Base-by-base conservation (phyloP, 768 basidiomycete species). In the Amanita pallidorosea region DNA sequence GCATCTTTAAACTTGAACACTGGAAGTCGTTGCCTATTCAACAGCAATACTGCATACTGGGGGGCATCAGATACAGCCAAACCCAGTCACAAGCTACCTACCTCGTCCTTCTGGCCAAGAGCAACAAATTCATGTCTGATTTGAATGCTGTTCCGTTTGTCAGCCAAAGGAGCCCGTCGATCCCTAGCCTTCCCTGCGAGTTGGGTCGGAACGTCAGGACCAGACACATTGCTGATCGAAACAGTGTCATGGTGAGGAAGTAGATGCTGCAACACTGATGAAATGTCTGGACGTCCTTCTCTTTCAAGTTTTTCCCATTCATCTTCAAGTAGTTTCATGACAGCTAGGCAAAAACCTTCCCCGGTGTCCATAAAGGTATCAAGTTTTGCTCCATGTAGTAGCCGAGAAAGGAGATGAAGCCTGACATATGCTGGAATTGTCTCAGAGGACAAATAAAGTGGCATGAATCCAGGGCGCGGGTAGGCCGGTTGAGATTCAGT, bases 401-500 rank as follows among this genome's bases (percentile, higher is more conserved):
- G 68, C 22, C 69, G 68, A 4, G 81, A 75, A 31, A 89, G 73
- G n/a, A 96, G 74, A 60, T 94, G 83, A 4, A 95, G 75, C 18
- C 89, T 81, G 50, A 94, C 70, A 63, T 95, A 95, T 1, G 89
- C 76, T 0, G 93, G 78, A 4, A 85, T 70, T 1, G 77, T 74
- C 0, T 67, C 60, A 1, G 88, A 90, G 1, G 83, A 75, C 48
- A 95, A 61, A 61, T 84, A 95, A 66, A 93, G 78, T 0, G 88
- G 79, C 0, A 83, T 77, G 51, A 80, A 76, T 18, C 64, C 67
- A 60, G 70, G 59, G 55, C 73, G 53, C 57, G 74, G 58, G 65
- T 77, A 63, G 20, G 45, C 36, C 42, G 7, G 13, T 0, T 63
- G 63, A 20, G 75, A 72, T 18, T 68, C 61, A 4, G 66, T 54